Evolutionary conservation across 208 protist species (phyloP), one percentile per base, ranked within the genome.

Genomic region (Acanthamoeba castellanii): DNA sequence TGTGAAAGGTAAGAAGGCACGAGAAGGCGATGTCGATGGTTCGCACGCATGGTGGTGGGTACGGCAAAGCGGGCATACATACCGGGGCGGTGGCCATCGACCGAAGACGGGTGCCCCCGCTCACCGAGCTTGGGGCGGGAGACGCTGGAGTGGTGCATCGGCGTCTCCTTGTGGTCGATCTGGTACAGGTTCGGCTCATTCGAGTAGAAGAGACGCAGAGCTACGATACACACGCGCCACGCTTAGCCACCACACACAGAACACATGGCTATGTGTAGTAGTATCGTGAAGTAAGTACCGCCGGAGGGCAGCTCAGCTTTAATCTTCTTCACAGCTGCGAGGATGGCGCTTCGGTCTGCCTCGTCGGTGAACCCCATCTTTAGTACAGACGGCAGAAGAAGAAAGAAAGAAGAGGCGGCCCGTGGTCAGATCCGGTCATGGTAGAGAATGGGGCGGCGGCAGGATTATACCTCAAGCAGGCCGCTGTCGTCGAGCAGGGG

Each of bases 131-230:
- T 74, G 68, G 25, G 30, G 30, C 27, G 27, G 30, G 84, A 70
- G 45, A 20, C 4, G 84, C 9, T 27, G 82, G 82, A 32, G 0
- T 6, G 42, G 32, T 57, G 45, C 18, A 37, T 6, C 45, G 82
- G 59, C 13, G 47, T 64, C 66, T 93, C 89, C 89, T 74, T 74
- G 66, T 93, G 89, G 32, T 74, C 59, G 9, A 93, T 93, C 45
- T 93, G 89, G 37, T 93, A 93, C 47, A 93, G 66, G 50, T 93
- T 93, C n/a, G 89, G 89, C 64, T 93, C 89, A 34, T 93, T 93
- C 8, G 89, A 74, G 47, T 93, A 93, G 70, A 93, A 93, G 9
- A 93, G 89, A 16, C 89, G 61, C 34, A 93, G 37, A 5, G 89
- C 89, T 91, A 30, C 8, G 42, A 82, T 25, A 82, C 45, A 22